Base-by-base conservation (phyloP, 805 yeast genomes). In the Metschnikowia lochheadii region DNA sequence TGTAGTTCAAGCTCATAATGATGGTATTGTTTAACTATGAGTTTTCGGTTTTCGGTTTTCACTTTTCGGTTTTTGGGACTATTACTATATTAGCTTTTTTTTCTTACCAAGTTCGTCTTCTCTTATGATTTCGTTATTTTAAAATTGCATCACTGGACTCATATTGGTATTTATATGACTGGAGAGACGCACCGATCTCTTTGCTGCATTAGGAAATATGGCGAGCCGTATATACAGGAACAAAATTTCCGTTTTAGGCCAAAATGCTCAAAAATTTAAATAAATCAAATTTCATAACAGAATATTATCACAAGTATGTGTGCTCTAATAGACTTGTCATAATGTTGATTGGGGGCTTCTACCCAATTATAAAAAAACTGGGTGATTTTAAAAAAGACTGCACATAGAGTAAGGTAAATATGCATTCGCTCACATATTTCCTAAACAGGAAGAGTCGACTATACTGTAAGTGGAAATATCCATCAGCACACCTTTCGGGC, bases 181-280 rank as follows among this genome's bases (percentile, higher is more conserved):
- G 37, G 45, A 14, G 10, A 32, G 20, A 40, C 29, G 40, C 40
- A 8, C 18, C 7, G 34, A 21, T 44, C 14, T 8, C 32, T 35
- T 44, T 44, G 40, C 46, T 44, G 11, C 17, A 35, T 34, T 44
- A 44, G 46, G 46, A 44, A 44, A 44, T 44, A 44, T 35, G 40
- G 37, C 14, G 37, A 7, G 10, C 32, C 26, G 4, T 13, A 5
- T 14, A n/a, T 42, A 37, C 45, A 42, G 45, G 45, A 33, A 8
- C 20, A 14, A 21, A 2, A 4, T 42, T 33, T 21, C 37, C 37
- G n/a, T 14, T 41, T 41, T 31, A 26, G 37, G 35, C 20, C 23
- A 14, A 18, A 31, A 8, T 11, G 5, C 15, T 8, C 15, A 21
- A 20, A 41, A n/a, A 6, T 17, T 5, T 14, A 14, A 11, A 21